phyloP scores from a whole-genome alignment of 345 rosid genomes.

The Boechera stricta region DNA sequence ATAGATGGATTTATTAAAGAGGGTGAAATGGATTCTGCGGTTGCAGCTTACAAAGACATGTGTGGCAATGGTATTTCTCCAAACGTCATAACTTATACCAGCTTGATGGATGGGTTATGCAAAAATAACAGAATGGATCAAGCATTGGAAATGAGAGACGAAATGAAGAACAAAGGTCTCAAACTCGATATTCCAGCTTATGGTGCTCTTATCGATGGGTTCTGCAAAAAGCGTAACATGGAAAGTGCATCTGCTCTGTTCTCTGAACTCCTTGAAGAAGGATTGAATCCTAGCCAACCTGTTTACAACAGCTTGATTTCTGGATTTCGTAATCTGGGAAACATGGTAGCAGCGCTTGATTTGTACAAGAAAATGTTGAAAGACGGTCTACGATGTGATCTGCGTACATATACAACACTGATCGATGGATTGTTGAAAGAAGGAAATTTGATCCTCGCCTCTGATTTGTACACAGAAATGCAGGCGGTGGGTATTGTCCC shows the following conservation, averaged over 20 bases:
- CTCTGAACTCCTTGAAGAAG: slow-evolving; percentile 65
- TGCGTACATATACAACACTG: slow-evolving; percentile 67
- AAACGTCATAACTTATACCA: slow-evolving; percentile 66
- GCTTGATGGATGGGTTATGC: slow-evolving; percentile 59
- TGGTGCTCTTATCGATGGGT: slow-evolving; percentile 65
- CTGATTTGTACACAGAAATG: slow-evolving; percentile 73
- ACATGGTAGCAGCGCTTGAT: slow-evolving; percentile 70
- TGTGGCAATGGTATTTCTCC: slow-evolving; percentile 59
- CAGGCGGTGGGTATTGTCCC: slow-evolving; percentile 62
- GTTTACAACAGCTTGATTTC: slow-evolving; percentile 69
- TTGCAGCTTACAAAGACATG: slow-evolving; percentile 62
- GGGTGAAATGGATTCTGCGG: slow-evolving; percentile 59
- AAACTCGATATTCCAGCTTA: slow-evolving; percentile 60
- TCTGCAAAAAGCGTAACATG: slow-evolving; percentile 61
- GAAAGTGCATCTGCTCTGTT: slow-evolving; percentile 64
- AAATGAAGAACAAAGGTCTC: slow-evolving; percentile 58
- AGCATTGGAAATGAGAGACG: slow-evolving; percentile 42
- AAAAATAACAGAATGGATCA: slow-evolving; percentile 40
- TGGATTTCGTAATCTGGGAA: slow-evolving; percentile 64
- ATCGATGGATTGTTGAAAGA: slow-evolving; percentile 72
- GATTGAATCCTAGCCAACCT: slow-evolving; percentile 59
- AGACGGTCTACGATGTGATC: slow-evolving; percentile 62
- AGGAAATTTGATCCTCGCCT: slow-evolving; percentile 61
- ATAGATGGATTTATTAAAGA: slow-evolving; percentile 73
- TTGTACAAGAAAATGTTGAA: slow-evolving; percentile 64